Percentiles rank a stretch among this genome's conserved stretches.
These are phyloP conservation scores for Periconia macrospinosa DNA, from an alignment of 2,329 filamentous ascomycete species.

Conservation along the genomic window DNA sequence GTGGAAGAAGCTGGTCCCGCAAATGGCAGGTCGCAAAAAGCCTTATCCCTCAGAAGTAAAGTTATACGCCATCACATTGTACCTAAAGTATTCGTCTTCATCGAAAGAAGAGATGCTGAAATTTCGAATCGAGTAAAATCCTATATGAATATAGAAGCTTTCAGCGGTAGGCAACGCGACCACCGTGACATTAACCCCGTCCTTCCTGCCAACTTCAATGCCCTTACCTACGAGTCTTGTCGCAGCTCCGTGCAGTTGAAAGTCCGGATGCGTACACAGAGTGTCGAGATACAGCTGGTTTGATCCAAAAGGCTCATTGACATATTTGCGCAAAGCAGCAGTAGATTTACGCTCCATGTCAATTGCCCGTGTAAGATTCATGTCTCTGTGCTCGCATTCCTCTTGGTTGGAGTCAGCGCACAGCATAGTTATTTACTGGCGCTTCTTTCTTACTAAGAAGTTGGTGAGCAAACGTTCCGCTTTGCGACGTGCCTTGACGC, in stretches of 20 bases:
- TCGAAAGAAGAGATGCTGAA: conserved; percentile 1
- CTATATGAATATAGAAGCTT: conserved; percentile 2
- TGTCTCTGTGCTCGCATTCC: conserved; percentile 6
- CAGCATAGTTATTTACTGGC: not conserved
- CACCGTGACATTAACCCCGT: conserved; percentile 8
- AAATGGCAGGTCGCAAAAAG: no score
- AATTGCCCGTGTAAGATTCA: conserved; percentile 4
- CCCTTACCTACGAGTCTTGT: not conserved
- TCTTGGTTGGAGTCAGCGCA: not conserved
- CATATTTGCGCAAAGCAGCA: not conserved
- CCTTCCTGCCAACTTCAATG: not conserved
- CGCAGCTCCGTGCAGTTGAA: not conserved
- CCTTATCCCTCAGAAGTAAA: not conserved
- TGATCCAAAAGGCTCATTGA: not conserved
- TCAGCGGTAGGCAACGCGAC: conserved; percentile 5
- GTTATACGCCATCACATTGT: conserved; percentile 7
- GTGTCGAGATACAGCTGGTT: conserved; percentile 3
- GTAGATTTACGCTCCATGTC: not conserved
- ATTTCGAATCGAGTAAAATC: conserved; percentile 1
- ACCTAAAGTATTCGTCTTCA: conserved; percentile 2
- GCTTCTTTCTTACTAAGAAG: not conserved
- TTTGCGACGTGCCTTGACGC: not conserved
- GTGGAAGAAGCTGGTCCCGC: no score
- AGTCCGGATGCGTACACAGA: conserved; percentile 5
- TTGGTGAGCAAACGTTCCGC: not conserved